Percentiles rank a stretch among this genome's conserved stretches.
phyloP scores from a whole-genome alignment of 805 yeast species.

The Candida loeiensis region DNA sequence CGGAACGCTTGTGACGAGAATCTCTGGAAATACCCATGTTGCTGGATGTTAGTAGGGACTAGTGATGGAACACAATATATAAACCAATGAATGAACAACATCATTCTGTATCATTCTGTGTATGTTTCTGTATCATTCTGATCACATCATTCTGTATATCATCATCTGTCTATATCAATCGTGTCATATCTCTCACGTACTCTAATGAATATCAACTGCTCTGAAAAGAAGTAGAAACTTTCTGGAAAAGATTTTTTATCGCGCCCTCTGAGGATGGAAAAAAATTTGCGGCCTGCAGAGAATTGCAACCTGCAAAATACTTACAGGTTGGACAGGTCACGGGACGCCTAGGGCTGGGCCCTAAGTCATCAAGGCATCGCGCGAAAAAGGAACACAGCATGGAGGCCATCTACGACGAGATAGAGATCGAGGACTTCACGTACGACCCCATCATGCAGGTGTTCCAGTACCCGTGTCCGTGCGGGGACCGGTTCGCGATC shows the following conservation, averaged over 20 bases:
- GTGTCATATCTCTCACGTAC: too few species aligned
- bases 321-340: not conserved
- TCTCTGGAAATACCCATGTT: conserved; percentile 99
- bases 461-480: conserved; percentile 95
- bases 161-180: not conserved
- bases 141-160: conserved; percentile 1
- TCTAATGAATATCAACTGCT: conserved; percentile 15
- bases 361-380: too few species aligned
- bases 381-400: conserved; percentile 21
- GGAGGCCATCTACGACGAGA: conserved; percentile 81
- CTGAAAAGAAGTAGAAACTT: conserved; percentile 14
- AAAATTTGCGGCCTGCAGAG: conserved; percentile 7
- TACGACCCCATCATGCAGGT: conserved; percentile 79
- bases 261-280: conserved; percentile 1
- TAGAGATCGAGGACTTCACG: conserved; percentile 95
- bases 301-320: conserved; percentile 3
- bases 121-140: too few species aligned
- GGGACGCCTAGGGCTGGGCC: too few species aligned
- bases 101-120: too few species aligned
- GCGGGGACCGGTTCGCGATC: conserved; percentile 93
- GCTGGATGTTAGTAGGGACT: conserved; percentile 22
- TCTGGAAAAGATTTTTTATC: conserved; percentile 10
- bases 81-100: too few species aligned
- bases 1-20: conserved; percentile 99
- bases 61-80: too few species aligned